Evolutionary conservation across 2,329 filamentous ascomycete species (phyloP), one percentile per base, ranked within the genome.

Genomic region (Esteya vermicola): DNA sequence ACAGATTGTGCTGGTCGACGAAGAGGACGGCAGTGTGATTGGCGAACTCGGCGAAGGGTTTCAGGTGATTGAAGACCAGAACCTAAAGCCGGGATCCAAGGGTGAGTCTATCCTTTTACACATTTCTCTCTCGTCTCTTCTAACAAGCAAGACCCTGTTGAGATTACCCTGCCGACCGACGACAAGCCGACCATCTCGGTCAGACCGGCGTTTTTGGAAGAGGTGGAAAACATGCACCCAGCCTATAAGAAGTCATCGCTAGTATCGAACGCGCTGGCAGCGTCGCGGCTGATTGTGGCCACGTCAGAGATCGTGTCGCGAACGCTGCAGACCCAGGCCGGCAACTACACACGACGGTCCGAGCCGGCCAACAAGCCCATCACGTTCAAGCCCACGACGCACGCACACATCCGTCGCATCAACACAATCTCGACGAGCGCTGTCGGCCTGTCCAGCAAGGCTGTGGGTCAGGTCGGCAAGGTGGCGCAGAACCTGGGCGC

Each of bases 11-110:
- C 70, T 98, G 9, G 68, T 98, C 14, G 86, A 98, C 54, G 91
- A 98, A 59, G 89, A 96, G 56, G 83, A 98, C 60, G 91, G 91
- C 39, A 93, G 85, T 51, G 83, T 98, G 9, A 83, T 98, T 22
- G 91, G 91, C 34, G 89, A 98, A 38, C 43, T 51, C 3, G 43
- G 47, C 20, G 45, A 48, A 7, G 45, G 48, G 21, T 48, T 47
- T 26, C 36, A 47, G 21, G 47, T 51, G 16, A 68, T 89, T 14
- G 86, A 95, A 53, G 75, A 88, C 48, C 67, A 74, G 22, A 70
- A 68, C 38, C 68, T 98, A 46, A 76, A 81, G 55, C 78, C 81
- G 14, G 91, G 91, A n/a, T 89, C 83, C 6, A 96, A 98, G 70
- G 83, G 86, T 93, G 65, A 55, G 69, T 52, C 23, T 27, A 7